Percentiles rank a stretch among this genome's conserved stretches.
Evolutionary conservation across 78 protist species (phyloP).

Genomic region (Planoprotostelium fungivorum): DNA sequence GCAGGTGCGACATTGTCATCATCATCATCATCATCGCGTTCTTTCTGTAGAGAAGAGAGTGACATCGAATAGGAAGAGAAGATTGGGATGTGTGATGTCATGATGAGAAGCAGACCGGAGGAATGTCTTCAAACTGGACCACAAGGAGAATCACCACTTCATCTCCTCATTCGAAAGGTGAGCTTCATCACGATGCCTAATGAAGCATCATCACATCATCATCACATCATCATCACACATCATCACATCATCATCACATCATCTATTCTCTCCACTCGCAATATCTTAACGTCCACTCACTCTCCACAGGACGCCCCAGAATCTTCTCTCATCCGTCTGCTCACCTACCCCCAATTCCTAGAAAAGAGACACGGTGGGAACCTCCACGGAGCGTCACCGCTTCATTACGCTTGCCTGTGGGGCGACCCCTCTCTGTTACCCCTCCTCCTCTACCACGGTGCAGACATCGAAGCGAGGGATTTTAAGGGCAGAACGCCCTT

Average conservation of each 20-base stretch:
- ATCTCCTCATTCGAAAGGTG: background rate
- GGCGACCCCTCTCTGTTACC: background rate
- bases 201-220: too few relatives aligned
- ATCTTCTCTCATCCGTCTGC: background rate
- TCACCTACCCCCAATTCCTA: background rate
- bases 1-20: background rate
- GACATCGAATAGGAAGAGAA: too few relatives aligned
- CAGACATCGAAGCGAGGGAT: background rate
- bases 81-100: too few relatives aligned
- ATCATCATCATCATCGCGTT: background rate
- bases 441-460: background rate
- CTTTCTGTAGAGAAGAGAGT: background rate
- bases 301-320: background rate
- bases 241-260: too few relatives aligned
- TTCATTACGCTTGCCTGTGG: background rate
- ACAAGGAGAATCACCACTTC: background rate
- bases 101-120: too few relatives aligned
- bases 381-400: background rate
- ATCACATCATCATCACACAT: too few relatives aligned
- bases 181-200: too few relatives aligned
- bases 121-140: background rate
- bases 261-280: background rate
- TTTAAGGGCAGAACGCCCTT: background rate
- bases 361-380: background rate
- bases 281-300: background rate